Percentiles rank a stretch among this genome's conserved stretches.
Conservation (phyloP, 768 basidiomycete genomes). For the Mycena latifolia region DNA sequence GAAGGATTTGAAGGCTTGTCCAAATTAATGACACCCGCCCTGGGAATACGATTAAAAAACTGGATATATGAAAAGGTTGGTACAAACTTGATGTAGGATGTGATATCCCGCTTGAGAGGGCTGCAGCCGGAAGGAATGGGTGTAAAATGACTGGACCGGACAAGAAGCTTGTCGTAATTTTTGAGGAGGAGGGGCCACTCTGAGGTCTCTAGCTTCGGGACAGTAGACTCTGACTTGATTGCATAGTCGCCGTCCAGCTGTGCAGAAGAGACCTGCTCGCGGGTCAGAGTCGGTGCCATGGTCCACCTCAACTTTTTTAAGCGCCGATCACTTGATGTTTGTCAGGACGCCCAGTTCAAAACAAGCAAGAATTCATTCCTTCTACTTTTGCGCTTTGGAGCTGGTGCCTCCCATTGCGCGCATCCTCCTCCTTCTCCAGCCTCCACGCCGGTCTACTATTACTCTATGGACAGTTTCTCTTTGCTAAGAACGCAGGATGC, state of each 20-base stretch:
- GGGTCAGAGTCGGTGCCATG: constrained; percentile 67
- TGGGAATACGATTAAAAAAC: constrained; percentile 46
- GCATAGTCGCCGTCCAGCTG: constrained; percentile 82
- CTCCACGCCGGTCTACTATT: neutral
- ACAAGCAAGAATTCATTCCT: constrained; percentile 16
- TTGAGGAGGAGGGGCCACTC: constrained; percentile 98
- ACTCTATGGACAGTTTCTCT: constrained; percentile 48
- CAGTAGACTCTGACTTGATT: constrained; percentile 82
- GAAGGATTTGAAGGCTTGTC: constrained; percentile 99
- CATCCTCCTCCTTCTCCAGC: too few species aligned
- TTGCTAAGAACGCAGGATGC: constrained; percentile 73
- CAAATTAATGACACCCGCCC: constrained; percentile 98
- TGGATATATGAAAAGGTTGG: constrained; percentile 6
- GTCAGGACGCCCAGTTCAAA: neutral
- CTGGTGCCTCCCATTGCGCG: too few species aligned
- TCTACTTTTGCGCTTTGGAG: too few species aligned
- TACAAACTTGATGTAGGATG: constrained; percentile 89
- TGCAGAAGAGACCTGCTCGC: constrained; percentile 78
- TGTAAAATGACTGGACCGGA: constrained; percentile 97
- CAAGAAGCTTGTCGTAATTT: constrained; percentile 97
- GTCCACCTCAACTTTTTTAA: constrained; percentile 34
- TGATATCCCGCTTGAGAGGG: constrained; percentile 95
- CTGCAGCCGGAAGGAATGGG: constrained; percentile 95
- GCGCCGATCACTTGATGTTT: constrained; percentile 15
- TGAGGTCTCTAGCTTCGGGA: constrained; percentile 91